Evolutionary conservation across 2,329 filamentous ascomycete species (phyloP).

Genomic region (Grosmannia serpens): DNA sequence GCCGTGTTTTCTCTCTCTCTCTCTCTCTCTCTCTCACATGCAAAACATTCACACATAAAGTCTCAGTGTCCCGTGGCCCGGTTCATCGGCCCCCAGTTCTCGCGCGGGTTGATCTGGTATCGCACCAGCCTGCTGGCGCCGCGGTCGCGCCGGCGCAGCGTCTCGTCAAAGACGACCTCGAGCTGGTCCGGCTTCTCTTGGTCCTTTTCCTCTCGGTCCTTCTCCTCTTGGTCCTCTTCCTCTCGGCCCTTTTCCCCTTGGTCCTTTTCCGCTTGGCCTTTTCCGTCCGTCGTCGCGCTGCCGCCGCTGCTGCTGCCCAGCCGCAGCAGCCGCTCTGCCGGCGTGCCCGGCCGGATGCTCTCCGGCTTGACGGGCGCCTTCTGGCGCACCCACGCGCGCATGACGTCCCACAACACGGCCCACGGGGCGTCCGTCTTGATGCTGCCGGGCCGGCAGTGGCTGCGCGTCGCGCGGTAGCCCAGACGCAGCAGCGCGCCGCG

Average conservation of each 20-base stretch:
- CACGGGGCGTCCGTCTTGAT: constrained; percentile 92
- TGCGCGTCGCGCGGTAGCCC: constrained; percentile 74
- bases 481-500: constrained; percentile 70
- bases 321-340: constrained; percentile 60
- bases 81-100: constrained; percentile 87
- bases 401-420: constrained; percentile 81
- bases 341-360: constrained; percentile 55
- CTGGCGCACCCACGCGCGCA: constrained; percentile 83
- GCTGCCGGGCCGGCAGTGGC: constrained; percentile 79
- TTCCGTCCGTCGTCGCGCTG: neutral
- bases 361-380: constrained; percentile 65
- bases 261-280: neutral
- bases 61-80: constrained; percentile 41
- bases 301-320: constrained; percentile 22
- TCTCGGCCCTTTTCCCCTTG: neutral
- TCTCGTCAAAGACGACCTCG: constrained; percentile 60
- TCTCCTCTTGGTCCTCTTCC: constrained; percentile 5
- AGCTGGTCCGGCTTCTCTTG: constrained; percentile 21
- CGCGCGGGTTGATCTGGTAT: constrained; percentile 81
- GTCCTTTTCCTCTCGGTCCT: neutral
- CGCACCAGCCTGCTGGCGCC: constrained; percentile 60
- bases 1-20: neutral
- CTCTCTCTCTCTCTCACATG: neutral
- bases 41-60: neutral
- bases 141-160: constrained; percentile 47